Base-by-base conservation (phyloP, 495 filamentous ascomycete genomes). In the Penicillium verhagenii region DNA sequence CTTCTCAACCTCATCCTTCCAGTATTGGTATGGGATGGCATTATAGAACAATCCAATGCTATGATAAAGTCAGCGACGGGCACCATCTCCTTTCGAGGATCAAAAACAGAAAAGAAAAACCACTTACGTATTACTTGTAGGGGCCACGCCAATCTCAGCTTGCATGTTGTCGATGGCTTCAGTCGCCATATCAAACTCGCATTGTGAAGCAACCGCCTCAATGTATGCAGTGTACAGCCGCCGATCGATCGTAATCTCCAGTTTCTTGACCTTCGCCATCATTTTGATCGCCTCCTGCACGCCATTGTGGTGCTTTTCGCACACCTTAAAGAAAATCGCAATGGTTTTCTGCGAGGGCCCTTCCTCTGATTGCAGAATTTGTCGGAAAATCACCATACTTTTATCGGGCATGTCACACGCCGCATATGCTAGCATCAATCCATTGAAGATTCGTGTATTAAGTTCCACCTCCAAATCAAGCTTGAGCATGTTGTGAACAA, bases 401-500 rank as follows among this genome's bases (percentile, higher is more conserved):
- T 81, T 79, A 49, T 78, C 68, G 0, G 85, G 74, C 46, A 83
- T 74, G 1, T 79, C 88, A 65, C 85, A 88, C 1, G 80, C 79
- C 2, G 80, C 79, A 63, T 95, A 93, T 0, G 87, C 94, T 23
- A 92, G 75, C 88, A 98, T 96, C 23, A 98, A 74, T 0, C 86
- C 81, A 60, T 96, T 96, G 47, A 84, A 77, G 1, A 97, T 67
- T 45, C 73, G 74, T 2, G 93, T 97, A 65, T 84, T 86, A 14
- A 87, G 76, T 53, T 94, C 86, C 31, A 97, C 77, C 39, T 82
- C 78, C 8, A 84, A 74, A 71, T 97, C 94, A 57, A 97, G 84
- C 70, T 96, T 96, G 43, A 96, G 77, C 82, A 95, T 91, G 61
- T 96, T 96, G 65, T 95, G 88, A 14, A 96, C 80, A 33, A 86